Evolutionary conservation across 108 stramenopile species (phyloP).

Genomic region (Cyclotella choctawhatcheeana): DNA sequence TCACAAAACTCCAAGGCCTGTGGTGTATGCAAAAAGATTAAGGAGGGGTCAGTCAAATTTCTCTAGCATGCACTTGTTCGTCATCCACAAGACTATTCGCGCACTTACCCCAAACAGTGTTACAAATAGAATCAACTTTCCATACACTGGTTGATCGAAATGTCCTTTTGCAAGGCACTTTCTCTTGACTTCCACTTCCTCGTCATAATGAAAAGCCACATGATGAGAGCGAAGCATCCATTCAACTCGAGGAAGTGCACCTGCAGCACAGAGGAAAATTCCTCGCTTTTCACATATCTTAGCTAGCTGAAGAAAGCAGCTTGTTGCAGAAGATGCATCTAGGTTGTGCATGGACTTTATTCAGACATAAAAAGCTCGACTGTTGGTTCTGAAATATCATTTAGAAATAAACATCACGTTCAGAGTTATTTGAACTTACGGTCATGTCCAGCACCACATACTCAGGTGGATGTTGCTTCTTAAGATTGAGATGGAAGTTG

Average conservation of each 20-base stretch:
- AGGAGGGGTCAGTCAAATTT: neutral
- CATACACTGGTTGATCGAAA: slow-evolving; percentile 8
- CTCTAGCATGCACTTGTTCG: no score
- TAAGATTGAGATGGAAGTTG: neutral
- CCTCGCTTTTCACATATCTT: slow-evolving; percentile 70
- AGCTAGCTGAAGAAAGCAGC: slow-evolving; percentile 81
- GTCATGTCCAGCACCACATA: slow-evolving; percentile 75
- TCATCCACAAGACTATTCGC: no score
- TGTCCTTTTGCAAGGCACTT: slow-evolving; percentile 12
- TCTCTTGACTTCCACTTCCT: slow-evolving; percentile 57
- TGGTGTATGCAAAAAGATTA: neutral
- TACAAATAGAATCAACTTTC: slow-evolving; percentile 39
- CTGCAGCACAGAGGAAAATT: slow-evolving; percentile 74
- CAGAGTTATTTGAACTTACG: slow-evolving; percentile 3
- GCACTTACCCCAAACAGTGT: slow-evolving; percentile 37
- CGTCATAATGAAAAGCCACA: slow-evolving; percentile 58
- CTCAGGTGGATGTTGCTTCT: slow-evolving; percentile 43
- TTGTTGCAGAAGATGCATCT: slow-evolving; percentile 79
- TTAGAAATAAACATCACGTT: no score
- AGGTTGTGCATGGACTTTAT: slow-evolving; percentile 50
- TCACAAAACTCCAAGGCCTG: slow-evolving; percentile 55
- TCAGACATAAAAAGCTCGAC: no score
- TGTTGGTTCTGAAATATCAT: no score
- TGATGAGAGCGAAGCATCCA: slow-evolving; percentile 85
- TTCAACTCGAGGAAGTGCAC: slow-evolving; percentile 71